Conservation (phyloP, 129 eudicot species). For the Flaveria robusta region DNA sequence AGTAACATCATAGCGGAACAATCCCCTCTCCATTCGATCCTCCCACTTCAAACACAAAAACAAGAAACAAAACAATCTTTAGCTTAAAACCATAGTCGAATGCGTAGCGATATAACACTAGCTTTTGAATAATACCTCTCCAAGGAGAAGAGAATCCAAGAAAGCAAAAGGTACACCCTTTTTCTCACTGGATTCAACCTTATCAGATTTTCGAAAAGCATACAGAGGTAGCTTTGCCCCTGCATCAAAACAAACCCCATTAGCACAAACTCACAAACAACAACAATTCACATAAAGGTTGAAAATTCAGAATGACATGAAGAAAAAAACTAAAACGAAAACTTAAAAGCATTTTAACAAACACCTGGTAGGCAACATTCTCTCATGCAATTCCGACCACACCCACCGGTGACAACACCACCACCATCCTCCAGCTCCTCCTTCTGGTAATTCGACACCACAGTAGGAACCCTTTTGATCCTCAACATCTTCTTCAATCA, state of each 20-base stretch:
- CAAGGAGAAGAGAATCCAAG: constrained; percentile 85
- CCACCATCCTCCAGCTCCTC: constrained; percentile 70
- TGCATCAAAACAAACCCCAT: constrained; percentile 28
- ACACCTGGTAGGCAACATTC: constrained; percentile 94
- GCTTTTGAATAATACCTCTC: constrained; percentile 59
- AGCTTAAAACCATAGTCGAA: not conserved
- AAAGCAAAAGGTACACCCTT: constrained; percentile 74
- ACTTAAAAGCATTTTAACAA: constrained; percentile 16
- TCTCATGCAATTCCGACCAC: constrained; percentile 92
- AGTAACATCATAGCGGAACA: constrained; percentile 98
- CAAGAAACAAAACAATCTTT: constrained; percentile 18
- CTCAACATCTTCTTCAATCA: constrained; percentile 56
- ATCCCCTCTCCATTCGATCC: constrained; percentile 84
- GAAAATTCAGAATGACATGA: not conserved
- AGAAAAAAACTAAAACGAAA: not conserved
- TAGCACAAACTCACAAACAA: not conserved
- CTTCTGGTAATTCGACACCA: constrained; percentile 91
- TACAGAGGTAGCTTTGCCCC: constrained; percentile 93
- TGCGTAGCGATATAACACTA: not conserved
- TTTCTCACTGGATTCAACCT: constrained; percentile 41
- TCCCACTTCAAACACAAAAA: constrained; percentile 65
- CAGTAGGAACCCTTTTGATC: constrained; percentile 97
- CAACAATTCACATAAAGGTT: not conserved
- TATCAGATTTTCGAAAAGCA: constrained; percentile 56
- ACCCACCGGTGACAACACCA: constrained; percentile 46